Base-by-base conservation (phyloP, 148 eudicot genomes). In the Heliamphora exappendiculata region DNA sequence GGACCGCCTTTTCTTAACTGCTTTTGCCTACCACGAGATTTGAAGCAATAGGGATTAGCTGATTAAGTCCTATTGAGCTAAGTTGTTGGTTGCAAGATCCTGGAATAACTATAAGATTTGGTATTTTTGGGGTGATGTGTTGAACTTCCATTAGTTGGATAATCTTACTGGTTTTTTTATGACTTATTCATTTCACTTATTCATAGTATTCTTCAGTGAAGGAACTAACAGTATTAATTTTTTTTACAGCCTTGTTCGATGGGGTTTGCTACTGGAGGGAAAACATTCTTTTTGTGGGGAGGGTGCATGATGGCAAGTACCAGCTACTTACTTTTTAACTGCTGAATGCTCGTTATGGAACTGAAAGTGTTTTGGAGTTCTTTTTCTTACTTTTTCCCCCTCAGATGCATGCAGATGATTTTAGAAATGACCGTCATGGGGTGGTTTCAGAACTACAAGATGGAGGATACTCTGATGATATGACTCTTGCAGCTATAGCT, bases 181-280 rank as follows among this genome's bases (percentile, higher is more conserved):
- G 66, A 19, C 33, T 47, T 62, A n/a, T 5, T 17, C 39, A 7
- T 51, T 29, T 47, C 24, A 62, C 58, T 75, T 11, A 7, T 31
- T 47, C n/a, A 33, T 29, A 59, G 53, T 41, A 55, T 68, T 37
- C 51, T 60, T 29, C n/a, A 41, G 22, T 28, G 72, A 4, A 51
- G 14, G 44, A 58, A 58, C 26, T 75, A 66, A 51, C 50, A n/a
- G 53, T 42, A 28, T 37, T 59, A 39, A 42, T 34, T 24, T 62
- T 47, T 69, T 81, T 81, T 71, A 78, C 87, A 94, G 98, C 97
- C 98, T 78, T 94, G 98, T 84, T 94, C 98, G 3, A 94, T 94
- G 98, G 98, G 98, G 67, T 94, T 94, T 82, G 98, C 98, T 58
- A 94, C 98, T 78, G 98, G 98, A 64, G 98, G 98, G 47, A 87